phyloP scores from a whole-genome alignment of 371 early-diverging fungal genomes.

The Blastocladiella emersonii region DNA sequence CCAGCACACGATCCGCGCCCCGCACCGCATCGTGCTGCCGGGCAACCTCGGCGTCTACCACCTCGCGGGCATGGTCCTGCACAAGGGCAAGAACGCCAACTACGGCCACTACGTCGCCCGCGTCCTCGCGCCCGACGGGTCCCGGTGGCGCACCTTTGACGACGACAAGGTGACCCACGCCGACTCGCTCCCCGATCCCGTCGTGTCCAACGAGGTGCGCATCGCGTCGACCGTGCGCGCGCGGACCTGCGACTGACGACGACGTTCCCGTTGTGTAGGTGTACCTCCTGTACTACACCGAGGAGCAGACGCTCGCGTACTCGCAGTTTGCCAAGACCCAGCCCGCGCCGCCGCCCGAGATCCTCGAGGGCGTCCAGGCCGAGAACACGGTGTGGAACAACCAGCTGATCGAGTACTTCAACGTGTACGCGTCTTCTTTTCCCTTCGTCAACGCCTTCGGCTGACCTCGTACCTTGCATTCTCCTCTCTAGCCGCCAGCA shows the following conservation, averaged over 20 bases:
- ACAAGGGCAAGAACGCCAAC: background rate
- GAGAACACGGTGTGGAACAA: background rate
- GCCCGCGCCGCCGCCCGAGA: background rate
- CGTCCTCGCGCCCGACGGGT: background rate
- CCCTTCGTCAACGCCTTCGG: too few species aligned
- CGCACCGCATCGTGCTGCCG: background rate
- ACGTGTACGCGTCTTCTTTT: background rate
- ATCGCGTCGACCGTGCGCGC: too few species aligned
- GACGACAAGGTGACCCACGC: background rate
- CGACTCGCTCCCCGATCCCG: background rate
- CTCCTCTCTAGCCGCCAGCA: too few species aligned
- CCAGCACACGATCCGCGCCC: background rate
- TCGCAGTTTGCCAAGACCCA: background rate
- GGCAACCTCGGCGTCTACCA: background rate
- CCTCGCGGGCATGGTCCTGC: background rate
- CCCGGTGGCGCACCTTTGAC: background rate
- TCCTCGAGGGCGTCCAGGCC: background rate
- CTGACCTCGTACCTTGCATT: too few species aligned
- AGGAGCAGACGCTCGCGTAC: background rate
- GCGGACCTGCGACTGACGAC: too few species aligned
- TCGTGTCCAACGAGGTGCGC: background rate
- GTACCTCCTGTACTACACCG: background rate
- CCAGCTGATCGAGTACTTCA: background rate
- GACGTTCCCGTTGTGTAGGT: background rate
- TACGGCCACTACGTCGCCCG: background rate